A percentile compares a stretch with the other conserved stretches of the same genome.
These are phyloP conservation scores for Aspergillus sclerotioniger DNA, from an alignment of 495 filamentous ascomycete species.

Conservation along the genomic window DNA sequence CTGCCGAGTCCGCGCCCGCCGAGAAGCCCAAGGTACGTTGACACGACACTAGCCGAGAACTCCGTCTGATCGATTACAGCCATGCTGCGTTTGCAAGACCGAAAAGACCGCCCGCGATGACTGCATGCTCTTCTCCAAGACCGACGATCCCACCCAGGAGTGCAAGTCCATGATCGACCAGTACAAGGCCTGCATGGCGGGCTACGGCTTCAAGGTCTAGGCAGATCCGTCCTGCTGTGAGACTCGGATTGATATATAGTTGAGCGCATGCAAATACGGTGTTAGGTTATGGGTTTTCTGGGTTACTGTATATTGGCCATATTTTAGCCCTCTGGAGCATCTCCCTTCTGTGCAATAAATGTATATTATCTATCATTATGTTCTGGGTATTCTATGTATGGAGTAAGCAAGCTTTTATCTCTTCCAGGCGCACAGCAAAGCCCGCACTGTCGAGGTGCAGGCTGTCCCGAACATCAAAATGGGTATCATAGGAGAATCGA, in stretches of 20 bases:
- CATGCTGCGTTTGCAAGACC: slow-evolving; percentile 95
- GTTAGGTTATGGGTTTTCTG: slow-evolving; percentile 12
- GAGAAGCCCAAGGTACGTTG: slow-evolving; percentile 56
- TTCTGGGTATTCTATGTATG: not conserved
- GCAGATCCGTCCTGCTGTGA: no score
- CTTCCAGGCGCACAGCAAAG: not conserved
- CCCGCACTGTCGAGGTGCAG: not conserved
- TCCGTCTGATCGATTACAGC: slow-evolving; percentile 48
- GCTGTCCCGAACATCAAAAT: slow-evolving; percentile 20
- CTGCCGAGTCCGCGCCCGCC: slow-evolving; percentile 31
- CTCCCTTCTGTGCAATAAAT: slow-evolving; percentile 5
- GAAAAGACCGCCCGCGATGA: slow-evolving; percentile 92
- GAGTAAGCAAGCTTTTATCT: not conserved
- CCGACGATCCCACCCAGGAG: slow-evolving; percentile 69
- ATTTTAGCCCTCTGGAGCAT: slow-evolving; percentile 3
- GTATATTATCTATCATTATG: not conserved
- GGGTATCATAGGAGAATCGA: slow-evolving; percentile 29
- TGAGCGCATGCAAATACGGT: not conserved
- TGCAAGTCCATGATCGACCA: slow-evolving; percentile 78
- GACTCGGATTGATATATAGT: not conserved
- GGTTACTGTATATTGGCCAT: slow-evolving; percentile 11
- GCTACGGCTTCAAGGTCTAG: slow-evolving; percentile 86
- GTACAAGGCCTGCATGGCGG: slow-evolving; percentile 90
- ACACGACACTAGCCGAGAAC: slow-evolving; percentile 9
- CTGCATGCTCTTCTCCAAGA: slow-evolving; percentile 94